These are phyloP conservation scores for Fusarium succisae DNA, from an alignment of 2,329 filamentous ascomycete species.

Conservation along the genomic window DNA sequence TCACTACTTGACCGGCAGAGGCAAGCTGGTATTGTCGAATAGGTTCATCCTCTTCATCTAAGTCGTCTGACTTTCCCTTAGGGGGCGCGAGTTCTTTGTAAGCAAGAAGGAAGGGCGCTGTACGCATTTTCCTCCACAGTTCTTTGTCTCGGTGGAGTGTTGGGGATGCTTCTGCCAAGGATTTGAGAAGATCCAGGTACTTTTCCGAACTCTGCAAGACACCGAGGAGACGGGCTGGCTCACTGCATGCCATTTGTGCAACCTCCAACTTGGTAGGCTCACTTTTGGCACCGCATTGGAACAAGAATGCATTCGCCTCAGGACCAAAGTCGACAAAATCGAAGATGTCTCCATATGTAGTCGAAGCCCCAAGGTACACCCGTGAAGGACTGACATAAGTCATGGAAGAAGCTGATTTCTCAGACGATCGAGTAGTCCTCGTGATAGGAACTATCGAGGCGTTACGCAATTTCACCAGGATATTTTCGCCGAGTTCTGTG, in stretches of 20 bases:
- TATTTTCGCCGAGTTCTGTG: slow-evolving; percentile 73
- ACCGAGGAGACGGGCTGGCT: slow-evolving; percentile 83
- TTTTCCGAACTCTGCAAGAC: slow-evolving; percentile 84
- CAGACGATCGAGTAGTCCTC: slow-evolving; percentile 48
- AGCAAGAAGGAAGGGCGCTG: slow-evolving; percentile 80
- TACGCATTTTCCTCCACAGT: slow-evolving; percentile 79
- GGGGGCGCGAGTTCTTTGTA: slow-evolving; percentile 74
- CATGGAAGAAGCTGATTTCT: slow-evolving; percentile 51
- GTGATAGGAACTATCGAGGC: slow-evolving; percentile 77
- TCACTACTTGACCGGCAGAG: slow-evolving; percentile 75
- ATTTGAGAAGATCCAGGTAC: slow-evolving; percentile 84
- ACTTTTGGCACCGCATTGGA: slow-evolving; percentile 87
- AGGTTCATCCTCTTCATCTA: slow-evolving; percentile 69
- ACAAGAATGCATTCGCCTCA: slow-evolving; percentile 87
- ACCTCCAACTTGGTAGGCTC: slow-evolving; percentile 91
- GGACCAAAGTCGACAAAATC: slow-evolving; percentile 95
- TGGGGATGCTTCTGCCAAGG: slow-evolving; percentile 76
- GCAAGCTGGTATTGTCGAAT: slow-evolving; percentile 84
- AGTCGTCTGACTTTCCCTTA: slow-evolving; percentile 58
- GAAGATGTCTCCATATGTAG: slow-evolving; percentile 86
- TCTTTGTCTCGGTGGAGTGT: slow-evolving; percentile 80
- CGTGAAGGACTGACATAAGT: slow-evolving; percentile 70
- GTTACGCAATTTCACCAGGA: slow-evolving; percentile 68
- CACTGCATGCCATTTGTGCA: slow-evolving; percentile 81
- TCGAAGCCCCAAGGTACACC: slow-evolving; percentile 80